phyloP scores from a whole-genome alignment of 2,329 filamentous ascomycete genomes.

The Zarea fungicola region DNA sequence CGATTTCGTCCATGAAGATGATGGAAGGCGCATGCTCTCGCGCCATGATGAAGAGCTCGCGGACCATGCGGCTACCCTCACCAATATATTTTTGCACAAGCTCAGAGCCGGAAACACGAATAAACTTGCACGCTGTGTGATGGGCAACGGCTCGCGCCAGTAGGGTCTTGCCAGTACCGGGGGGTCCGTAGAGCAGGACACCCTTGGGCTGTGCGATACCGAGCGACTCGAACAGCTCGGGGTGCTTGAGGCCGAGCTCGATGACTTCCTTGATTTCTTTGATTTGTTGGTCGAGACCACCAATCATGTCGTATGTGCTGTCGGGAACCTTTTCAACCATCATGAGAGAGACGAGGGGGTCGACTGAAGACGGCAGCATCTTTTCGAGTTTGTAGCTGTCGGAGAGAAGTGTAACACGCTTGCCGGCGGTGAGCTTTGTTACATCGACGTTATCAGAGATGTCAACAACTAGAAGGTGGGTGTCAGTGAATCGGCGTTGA shows the following conservation, averaged over 20 bases:
- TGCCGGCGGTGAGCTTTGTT: constrained; percentile 90
- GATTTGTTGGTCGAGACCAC: constrained; percentile 96
- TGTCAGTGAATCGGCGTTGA: constrained; percentile 2
- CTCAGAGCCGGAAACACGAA: constrained; percentile 92
- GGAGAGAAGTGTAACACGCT: constrained; percentile 92
- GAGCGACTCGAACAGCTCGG: constrained; percentile 97
- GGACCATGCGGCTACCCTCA: constrained; percentile 96
- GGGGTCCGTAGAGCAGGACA: constrained; percentile 91
- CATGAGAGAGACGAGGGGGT: constrained; percentile 98
- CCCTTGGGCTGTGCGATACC: constrained; percentile 98
- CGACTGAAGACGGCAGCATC: constrained; percentile 95
- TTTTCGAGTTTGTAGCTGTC: constrained; percentile 99
- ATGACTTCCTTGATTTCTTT: constrained; percentile 99
- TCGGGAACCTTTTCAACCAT: constrained; percentile 99
- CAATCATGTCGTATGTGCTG: constrained; percentile 99
- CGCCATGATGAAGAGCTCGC: constrained; percentile 98
- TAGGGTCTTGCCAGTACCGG: constrained; percentile 94
- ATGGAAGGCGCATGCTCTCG: constrained; percentile 96
- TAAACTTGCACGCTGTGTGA: constrained; percentile 99
- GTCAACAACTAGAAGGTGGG: constrained; percentile 69
- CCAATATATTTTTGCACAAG: constrained; percentile 99
- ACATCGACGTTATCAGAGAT: constrained; percentile 93
- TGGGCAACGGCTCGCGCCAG: constrained; percentile 93
- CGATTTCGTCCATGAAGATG: constrained; percentile 99
- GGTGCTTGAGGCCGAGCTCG: constrained; percentile 95